Percentiles rank a stretch among this genome's conserved stretches.
phyloP scores from a whole-genome alignment of 2,329 filamentous ascomycete genomes.

The Ceratocystis cacaofunesta region DNA sequence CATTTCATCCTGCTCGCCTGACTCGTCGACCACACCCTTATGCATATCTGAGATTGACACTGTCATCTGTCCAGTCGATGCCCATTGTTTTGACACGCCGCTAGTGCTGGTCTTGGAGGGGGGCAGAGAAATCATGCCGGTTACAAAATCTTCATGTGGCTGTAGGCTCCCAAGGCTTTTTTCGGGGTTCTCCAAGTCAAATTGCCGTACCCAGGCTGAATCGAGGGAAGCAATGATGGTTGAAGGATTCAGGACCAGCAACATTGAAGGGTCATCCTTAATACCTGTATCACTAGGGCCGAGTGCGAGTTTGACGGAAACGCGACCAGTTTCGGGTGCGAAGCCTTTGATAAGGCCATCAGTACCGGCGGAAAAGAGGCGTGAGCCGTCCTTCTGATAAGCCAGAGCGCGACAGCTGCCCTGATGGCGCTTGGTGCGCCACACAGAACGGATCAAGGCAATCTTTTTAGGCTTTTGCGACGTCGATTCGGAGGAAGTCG shows the following conservation, averaged over 20 bases:
- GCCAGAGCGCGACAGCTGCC: slow-evolving; percentile 75
- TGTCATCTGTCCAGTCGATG: slow-evolving; percentile 83
- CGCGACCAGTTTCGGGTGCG: slow-evolving; percentile 44
- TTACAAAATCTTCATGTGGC: slow-evolving; percentile 87
- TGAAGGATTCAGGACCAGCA: slow-evolving; percentile 75
- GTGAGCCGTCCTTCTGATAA: slow-evolving; percentile 63
- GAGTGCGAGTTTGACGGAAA: slow-evolving; percentile 68
- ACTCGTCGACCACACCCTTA: slow-evolving; percentile 70
- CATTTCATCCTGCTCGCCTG: slow-evolving; percentile 91
- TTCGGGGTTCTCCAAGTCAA: slow-evolving; percentile 51
- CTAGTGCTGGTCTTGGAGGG: slow-evolving; percentile 67
- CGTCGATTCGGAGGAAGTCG: slow-evolving; percentile 32
- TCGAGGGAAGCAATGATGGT: slow-evolving; percentile 81
- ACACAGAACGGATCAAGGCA: slow-evolving; percentile 53
- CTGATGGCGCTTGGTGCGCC: slow-evolving; percentile 82
- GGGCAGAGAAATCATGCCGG: slow-evolving; percentile 70
- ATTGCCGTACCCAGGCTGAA: slow-evolving; percentile 74
- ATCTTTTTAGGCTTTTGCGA: slow-evolving; percentile 48
- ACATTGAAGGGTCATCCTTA: slow-evolving; percentile 54
- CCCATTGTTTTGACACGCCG: slow-evolving; percentile 86
- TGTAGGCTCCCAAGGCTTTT: slow-evolving; percentile 33
- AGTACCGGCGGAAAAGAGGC: slow-evolving; percentile 51
- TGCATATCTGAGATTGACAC: slow-evolving; percentile 80
- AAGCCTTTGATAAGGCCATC: slow-evolving; percentile 45
- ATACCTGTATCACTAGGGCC: slow-evolving; percentile 26